phyloP scores from a whole-genome alignment of 163 green algal species.

The Prototheca cutis region DNA sequence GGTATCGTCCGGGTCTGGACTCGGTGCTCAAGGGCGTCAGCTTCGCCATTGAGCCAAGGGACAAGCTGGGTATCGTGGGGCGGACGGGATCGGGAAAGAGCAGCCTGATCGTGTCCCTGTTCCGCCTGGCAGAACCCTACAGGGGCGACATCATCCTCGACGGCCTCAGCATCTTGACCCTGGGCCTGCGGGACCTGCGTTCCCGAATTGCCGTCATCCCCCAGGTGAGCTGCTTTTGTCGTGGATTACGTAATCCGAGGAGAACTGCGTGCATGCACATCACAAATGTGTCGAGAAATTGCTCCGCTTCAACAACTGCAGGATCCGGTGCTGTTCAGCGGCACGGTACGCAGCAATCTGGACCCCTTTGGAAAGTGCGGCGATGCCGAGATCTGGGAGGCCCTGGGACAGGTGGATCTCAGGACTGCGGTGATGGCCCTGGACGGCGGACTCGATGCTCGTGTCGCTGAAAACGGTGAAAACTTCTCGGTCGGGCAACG shows the following conservation, averaged over 20 bases:
- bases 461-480: slow-evolving; percentile 64
- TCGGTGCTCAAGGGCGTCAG: slow-evolving; percentile 62
- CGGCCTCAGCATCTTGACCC: slow-evolving; percentile 39
- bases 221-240: slow-evolving; percentile 31
- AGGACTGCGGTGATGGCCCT: slow-evolving; percentile 41
- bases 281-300: no score
- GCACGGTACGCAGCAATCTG: slow-evolving; percentile 64
- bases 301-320: no score
- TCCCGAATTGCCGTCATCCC: slow-evolving; percentile 50
- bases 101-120: slow-evolving; percentile 85
- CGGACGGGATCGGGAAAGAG: slow-evolving; percentile 86
- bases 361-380: slow-evolving; percentile 47
- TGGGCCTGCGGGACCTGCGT: slow-evolving; percentile 52
- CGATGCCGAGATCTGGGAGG: slow-evolving; percentile 77
- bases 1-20: slow-evolving; percentile 66
- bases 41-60: slow-evolving; percentile 25
- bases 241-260: no score
- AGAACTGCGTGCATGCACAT: no score
- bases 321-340: slow-evolving; percentile 65
- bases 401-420: slow-evolving; percentile 58
- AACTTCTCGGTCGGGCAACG: slow-evolving; percentile 74
- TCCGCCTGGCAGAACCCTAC: slow-evolving; percentile 80
- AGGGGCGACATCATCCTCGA: slow-evolving; percentile 50
- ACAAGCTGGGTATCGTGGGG: slow-evolving; percentile 69
- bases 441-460: slow-evolving; percentile 33